These are phyloP conservation scores for Monilinia aucupariae DNA, from an alignment of 2,329 filamentous ascomycete genomes.

Conservation along the genomic window DNA sequence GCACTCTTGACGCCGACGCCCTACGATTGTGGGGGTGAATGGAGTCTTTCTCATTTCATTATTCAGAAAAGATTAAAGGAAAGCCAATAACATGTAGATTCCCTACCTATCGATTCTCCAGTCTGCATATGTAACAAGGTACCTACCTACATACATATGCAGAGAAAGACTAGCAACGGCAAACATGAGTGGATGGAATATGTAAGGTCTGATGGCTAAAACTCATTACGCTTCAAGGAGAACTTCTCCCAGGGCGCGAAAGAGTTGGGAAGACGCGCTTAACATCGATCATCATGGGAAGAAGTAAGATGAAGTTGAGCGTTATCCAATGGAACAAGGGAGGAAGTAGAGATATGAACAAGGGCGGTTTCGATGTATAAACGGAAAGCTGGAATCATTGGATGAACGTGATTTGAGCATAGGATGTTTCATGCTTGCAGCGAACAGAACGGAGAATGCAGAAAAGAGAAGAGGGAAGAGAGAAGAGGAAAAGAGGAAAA, in stretches of 20 bases:
- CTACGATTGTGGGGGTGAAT: conserved; percentile 23
- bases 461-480: neutral
- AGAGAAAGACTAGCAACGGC: conserved; percentile 13
- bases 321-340: neutral
- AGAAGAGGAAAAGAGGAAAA: neutral
- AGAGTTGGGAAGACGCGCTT: conserved; percentile 13
- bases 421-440: conserved; percentile 30
- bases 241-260: conserved; percentile 12
- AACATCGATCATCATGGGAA: conserved; percentile 20
- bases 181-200: conserved; percentile 27
- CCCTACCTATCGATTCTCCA: neutral
- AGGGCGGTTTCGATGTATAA: conserved; percentile 25
- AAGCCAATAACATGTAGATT: conserved; percentile 8
- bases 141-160: no score
- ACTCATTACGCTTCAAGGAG: conserved; percentile 11
- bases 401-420: conserved; percentile 22
- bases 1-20: conserved; percentile 3
- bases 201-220: conserved; percentile 6
- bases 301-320: neutral
- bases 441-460: no score
- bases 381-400: conserved; percentile 24
- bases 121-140: neutral
- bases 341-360: neutral
- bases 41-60: conserved; percentile 9
- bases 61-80: conserved; percentile 14